Conservation (phyloP, 768 basidiomycete genomes). For the Gloeostereum incarnatum region DNA sequence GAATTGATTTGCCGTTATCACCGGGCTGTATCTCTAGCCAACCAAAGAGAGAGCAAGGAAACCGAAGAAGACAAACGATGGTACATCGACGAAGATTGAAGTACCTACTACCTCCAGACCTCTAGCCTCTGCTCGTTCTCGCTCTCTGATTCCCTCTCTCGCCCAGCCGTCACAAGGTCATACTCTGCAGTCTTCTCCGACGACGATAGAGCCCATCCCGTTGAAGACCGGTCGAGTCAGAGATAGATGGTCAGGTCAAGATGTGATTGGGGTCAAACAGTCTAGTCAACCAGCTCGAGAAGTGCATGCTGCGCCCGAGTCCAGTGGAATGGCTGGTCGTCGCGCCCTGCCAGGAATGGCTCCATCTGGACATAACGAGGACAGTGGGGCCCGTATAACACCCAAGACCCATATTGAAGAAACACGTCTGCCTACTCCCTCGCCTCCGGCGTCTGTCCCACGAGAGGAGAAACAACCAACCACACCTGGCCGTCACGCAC, state of each 20-base stretch:
- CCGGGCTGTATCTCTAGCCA: conserved; percentile 50
- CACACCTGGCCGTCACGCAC: conserved; percentile 33
- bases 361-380: too few species aligned
- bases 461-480: conserved; percentile 15
- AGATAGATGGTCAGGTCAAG: conserved; percentile 22
- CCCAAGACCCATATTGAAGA: too few species aligned
- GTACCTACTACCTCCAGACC: not conserved
- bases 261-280: conserved; percentile 21
- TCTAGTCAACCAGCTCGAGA: conserved; percentile 4
- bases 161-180: not conserved
- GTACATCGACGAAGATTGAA: conserved; percentile 1
- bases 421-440: conserved; percentile 3
- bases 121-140: not conserved
- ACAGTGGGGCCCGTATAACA: too few species aligned
- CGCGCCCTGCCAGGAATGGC: conserved; percentile 33
- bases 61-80: conserved; percentile 40
- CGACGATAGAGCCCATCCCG: not conserved
- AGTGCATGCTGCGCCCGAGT: conserved; percentile 7
- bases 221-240: conserved; percentile 12
- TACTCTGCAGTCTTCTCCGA: not conserved
- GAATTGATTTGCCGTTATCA: conserved; percentile 14
- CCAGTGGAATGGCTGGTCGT: conserved; percentile 23
- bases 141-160: not conserved
- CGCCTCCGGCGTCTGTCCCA: conserved; percentile 4
- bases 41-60: conserved; percentile 68